Evolutionary conservation across 2,329 filamentous ascomycete species (phyloP).

Genomic region (Fusarium sp.): DNA sequence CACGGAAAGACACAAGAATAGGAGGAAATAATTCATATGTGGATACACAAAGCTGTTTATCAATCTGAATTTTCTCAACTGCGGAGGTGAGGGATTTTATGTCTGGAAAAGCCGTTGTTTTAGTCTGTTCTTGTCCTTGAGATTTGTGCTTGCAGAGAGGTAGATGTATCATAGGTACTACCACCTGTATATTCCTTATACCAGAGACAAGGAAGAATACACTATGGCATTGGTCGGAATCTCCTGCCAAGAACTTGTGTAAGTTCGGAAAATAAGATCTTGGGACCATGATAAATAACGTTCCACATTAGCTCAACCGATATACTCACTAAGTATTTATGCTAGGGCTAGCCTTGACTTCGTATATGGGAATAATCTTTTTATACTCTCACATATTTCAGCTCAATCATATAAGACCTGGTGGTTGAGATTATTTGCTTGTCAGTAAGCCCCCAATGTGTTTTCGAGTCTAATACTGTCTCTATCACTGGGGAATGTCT

Average conservation of each 20-base stretch:
- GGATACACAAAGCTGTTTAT: neutral
- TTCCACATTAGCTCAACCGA: neutral
- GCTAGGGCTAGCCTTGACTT: neutral
- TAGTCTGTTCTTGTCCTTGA: neutral
- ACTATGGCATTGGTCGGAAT: neutral
- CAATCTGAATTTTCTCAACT: neutral
- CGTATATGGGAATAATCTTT: neutral
- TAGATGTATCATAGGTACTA: neutral
- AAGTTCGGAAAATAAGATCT: neutral
- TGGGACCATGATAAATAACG: neutral
- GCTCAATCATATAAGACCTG: neutral
- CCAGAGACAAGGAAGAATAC: neutral
- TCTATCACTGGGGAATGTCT: neutral
- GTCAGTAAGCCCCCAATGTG: neutral
- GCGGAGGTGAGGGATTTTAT: neutral
- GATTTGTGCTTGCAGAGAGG: neutral
- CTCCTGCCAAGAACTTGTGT: neutral
- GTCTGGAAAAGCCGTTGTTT: neutral
- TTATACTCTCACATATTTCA: neutral
- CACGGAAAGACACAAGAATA: conserved; percentile 3
- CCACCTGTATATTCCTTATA: neutral
- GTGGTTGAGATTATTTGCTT: neutral
- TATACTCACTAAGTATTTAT: neutral
- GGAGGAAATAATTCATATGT: neutral
- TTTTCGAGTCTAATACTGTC: neutral